These are phyloP conservation scores for Leucosporidium scottii DNA, from an alignment of 768 basidiomycete species.

Conservation along the genomic window DNA sequence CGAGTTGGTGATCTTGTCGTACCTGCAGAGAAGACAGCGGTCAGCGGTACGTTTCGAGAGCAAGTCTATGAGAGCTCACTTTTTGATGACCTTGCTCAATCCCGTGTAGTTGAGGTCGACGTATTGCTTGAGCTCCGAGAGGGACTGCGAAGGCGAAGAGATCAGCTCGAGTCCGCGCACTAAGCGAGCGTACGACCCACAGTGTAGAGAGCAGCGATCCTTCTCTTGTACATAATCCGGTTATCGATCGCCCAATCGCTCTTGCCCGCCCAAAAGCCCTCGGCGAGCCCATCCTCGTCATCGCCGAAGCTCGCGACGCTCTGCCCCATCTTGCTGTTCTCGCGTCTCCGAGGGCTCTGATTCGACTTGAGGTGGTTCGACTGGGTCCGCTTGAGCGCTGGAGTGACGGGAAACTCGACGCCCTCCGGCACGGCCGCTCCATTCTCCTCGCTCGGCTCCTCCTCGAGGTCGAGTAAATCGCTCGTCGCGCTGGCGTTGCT, in stretches of 20 bases:
- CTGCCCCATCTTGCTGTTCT: conserved; percentile 12
- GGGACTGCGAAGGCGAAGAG: conserved; percentile 7
- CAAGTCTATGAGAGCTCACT: conserved; percentile 51
- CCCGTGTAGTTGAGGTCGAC: conserved; percentile 88
- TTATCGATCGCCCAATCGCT: conserved; percentile 35
- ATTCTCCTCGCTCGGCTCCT: conserved; percentile 37
- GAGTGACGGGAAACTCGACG: background rate
- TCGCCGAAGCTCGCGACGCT: conserved; percentile 7
- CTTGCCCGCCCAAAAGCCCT: conserved; percentile 13
- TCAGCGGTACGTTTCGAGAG: background rate
- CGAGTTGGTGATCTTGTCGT: conserved; percentile 84
- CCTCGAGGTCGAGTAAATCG: conserved; percentile 37
- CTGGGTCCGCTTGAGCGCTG: too few species aligned
- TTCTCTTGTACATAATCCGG: conserved; percentile 54
- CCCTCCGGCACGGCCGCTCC: conserved; percentile 11
- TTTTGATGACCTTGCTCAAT: conserved; percentile 91
- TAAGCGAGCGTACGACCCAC: conserved; percentile 44
- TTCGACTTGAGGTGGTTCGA: too few species aligned
- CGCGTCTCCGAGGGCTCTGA: background rate
- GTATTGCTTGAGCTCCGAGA: conserved; percentile 60
- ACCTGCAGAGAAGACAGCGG: conserved; percentile 48
- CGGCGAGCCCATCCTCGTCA: conserved; percentile 4
- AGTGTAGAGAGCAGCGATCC: conserved; percentile 75
- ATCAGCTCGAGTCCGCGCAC: background rate
- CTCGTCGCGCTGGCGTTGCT: conserved; percentile 20